Percentiles rank a stretch among this genome's conserved stretches.
phyloP scores from a whole-genome alignment of 2,329 filamentous ascomycete species.

The Exutisphaerella laricina region DNA sequence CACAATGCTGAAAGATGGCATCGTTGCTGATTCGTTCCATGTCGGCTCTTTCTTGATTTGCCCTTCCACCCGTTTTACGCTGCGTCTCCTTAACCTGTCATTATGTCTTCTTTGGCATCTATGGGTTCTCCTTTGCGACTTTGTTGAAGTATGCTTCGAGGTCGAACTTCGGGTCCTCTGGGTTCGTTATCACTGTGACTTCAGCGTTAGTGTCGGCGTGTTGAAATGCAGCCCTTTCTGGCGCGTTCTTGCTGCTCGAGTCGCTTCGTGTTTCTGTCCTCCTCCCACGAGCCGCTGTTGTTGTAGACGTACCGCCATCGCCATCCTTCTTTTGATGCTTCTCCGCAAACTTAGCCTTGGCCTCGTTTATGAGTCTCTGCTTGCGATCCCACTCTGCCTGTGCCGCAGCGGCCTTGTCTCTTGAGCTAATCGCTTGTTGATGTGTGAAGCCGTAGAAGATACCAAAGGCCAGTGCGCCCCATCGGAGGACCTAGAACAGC shows the following conservation, averaged over 20 bases:
- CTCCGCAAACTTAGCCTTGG: slow-evolving; percentile 85
- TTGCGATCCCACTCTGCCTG: slow-evolving; percentile 87
- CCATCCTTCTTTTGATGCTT: slow-evolving; percentile 53
- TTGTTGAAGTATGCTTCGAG: slow-evolving; percentile 72
- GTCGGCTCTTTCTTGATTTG: not conserved
- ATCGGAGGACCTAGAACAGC: slow-evolving; percentile 79
- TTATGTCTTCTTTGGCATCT: slow-evolving; percentile 9
- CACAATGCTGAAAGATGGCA: not conserved
- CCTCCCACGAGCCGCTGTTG: not conserved
- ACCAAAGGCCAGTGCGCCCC: slow-evolving; percentile 85
- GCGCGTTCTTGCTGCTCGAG: not conserved
- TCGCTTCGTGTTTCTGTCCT: not conserved
- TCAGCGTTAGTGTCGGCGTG: too few relatives aligned
- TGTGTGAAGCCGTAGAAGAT: slow-evolving; percentile 95
- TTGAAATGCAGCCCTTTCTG: slow-evolving; percentile 9
- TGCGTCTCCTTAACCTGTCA: slow-evolving; percentile 1
- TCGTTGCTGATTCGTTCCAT: not conserved
- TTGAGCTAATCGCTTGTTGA: slow-evolving; percentile 71
- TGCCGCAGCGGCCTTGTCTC: slow-evolving; percentile 63
- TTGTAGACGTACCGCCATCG: slow-evolving; percentile 29
- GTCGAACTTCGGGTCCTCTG: slow-evolving; percentile 84
- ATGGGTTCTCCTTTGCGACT: slow-evolving; percentile 49
- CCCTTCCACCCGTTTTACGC: not conserved
- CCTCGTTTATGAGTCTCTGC: slow-evolving; percentile 83
- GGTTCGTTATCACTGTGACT: slow-evolving; percentile 63